These are phyloP conservation scores for Populus trichocarpa DNA, from an alignment of 441 rosid species.

Conservation along the genomic window DNA sequence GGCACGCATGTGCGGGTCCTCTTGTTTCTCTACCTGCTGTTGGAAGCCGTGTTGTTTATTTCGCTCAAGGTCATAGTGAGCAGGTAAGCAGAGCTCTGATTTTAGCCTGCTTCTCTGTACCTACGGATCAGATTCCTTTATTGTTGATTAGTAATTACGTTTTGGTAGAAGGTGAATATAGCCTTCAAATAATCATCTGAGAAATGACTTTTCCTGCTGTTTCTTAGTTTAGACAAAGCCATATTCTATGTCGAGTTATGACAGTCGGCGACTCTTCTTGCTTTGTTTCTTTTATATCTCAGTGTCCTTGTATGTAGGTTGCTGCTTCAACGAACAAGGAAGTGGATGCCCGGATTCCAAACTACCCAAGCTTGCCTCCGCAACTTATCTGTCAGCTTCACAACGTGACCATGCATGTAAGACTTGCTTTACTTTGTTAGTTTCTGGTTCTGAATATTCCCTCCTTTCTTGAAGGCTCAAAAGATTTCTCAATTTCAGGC, in stretches of 20 bases:
- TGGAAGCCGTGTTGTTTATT: conserved; percentile 98
- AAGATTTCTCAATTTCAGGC: conserved; percentile 36
- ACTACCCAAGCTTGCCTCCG: conserved; percentile 82
- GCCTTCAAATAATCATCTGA: neutral
- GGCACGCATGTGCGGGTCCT: conserved; percentile 99
- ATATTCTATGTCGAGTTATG: neutral
- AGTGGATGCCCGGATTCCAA: conserved; percentile 86
- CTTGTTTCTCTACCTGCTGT: conserved; percentile 94
- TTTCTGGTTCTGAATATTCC: neutral
- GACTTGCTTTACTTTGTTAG: conserved; percentile 2
- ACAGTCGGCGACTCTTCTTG: neutral
- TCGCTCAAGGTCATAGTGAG: conserved; percentile 99
- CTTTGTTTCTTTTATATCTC: conserved; percentile 1
- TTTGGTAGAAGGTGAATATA: neutral
- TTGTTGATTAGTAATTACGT: neutral
- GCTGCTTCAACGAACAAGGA: conserved; percentile 92
- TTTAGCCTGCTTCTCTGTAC: neutral
- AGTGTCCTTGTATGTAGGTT: conserved; percentile 42
- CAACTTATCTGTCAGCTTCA: conserved; percentile 95
- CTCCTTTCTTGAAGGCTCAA: neutral
- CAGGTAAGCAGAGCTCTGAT: conserved; percentile 54
- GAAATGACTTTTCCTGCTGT: no score
- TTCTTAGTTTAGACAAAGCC: no score
- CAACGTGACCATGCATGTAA: conserved; percentile 78
- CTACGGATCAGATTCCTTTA: neutral